Conservation (phyloP, 805 yeast genomes). For the Brettanomyces anomalus region DNA sequence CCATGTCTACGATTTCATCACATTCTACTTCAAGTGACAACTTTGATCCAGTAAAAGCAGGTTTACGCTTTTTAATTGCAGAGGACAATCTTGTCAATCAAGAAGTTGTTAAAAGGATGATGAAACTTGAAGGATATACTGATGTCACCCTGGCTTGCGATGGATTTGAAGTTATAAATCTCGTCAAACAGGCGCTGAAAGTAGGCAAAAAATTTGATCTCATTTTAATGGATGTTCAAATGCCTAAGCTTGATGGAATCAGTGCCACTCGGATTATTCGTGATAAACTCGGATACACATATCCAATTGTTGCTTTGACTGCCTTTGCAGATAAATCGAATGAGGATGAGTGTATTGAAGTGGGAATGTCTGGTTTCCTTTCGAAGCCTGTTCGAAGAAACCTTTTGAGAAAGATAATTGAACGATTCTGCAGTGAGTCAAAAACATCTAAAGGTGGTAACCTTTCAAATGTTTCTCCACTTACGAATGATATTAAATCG, state of each 20-base stretch:
- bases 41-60: slow-evolving; percentile 10
- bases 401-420: slow-evolving; percentile 49
- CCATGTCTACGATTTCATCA: neutral
- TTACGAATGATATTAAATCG: neutral
- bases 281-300: slow-evolving; percentile 43
- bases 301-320: slow-evolving; percentile 88
- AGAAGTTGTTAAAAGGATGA: slow-evolving; percentile 86
- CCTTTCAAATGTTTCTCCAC: too few species aligned
- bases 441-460: too few species aligned
- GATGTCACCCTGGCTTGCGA: slow-evolving; percentile 76
- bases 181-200: slow-evolving; percentile 41
- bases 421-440: slow-evolving; percentile 29
- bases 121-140: slow-evolving; percentile 69
- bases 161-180: slow-evolving; percentile 80
- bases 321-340: slow-evolving; percentile 94
- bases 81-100: slow-evolving; percentile 94
- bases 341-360: slow-evolving; percentile 71
- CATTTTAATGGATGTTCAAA: slow-evolving; percentile 94
- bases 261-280: slow-evolving; percentile 73
- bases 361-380: slow-evolving; percentile 91
- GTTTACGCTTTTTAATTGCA: slow-evolving; percentile 62
- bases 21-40: slow-evolving; percentile 6
- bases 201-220: slow-evolving; percentile 46
- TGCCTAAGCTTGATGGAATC: slow-evolving; percentile 91
- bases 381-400: slow-evolving; percentile 80